Evolutionary conservation across 331 rosid genomes (phyloP).

Genomic region (Cydonia oblonga): DNA sequence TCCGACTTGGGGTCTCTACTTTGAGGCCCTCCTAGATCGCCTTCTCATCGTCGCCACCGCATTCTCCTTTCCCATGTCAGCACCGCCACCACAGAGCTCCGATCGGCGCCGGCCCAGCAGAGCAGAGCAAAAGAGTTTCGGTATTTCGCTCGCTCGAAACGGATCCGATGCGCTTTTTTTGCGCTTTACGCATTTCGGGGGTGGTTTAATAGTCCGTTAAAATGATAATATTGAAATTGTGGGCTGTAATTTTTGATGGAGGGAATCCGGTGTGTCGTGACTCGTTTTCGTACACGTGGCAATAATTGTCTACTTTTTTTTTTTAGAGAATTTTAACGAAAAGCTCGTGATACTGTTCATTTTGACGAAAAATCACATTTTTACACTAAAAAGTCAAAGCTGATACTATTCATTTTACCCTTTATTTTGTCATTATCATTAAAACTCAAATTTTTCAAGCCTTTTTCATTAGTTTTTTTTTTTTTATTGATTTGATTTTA

Average conservation of each 20-base stretch:
- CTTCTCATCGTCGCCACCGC: background rate
- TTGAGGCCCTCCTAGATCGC: background rate
- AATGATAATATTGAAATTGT: background rate
- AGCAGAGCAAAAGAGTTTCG: background rate
- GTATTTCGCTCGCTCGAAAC: background rate
- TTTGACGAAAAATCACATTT: too few relatives aligned
- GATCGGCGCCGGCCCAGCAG: background rate
- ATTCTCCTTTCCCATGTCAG: background rate
- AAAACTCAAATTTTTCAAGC: too few relatives aligned
- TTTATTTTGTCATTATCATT: too few relatives aligned
- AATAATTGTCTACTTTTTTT: background rate
- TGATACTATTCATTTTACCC: too few relatives aligned
- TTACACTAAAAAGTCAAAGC: too few relatives aligned
- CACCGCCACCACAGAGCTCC: background rate
- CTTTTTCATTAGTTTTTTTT: too few relatives aligned
- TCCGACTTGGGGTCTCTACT: conserved; percentile 2
- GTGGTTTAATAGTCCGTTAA: background rate
- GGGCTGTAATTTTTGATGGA: background rate
- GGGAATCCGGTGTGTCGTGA: background rate
- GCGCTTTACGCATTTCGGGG: background rate
- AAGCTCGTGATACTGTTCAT: too few relatives aligned
- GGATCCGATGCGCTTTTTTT: conserved; percentile 10
- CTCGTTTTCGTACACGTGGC: background rate
- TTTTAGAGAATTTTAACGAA: too few relatives aligned
- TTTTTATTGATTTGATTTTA: too few relatives aligned